Evolutionary conservation across 257 asterid genomes (phyloP), one percentile per base, ranked within the genome.

Genomic region (Solanum chilense): DNA sequence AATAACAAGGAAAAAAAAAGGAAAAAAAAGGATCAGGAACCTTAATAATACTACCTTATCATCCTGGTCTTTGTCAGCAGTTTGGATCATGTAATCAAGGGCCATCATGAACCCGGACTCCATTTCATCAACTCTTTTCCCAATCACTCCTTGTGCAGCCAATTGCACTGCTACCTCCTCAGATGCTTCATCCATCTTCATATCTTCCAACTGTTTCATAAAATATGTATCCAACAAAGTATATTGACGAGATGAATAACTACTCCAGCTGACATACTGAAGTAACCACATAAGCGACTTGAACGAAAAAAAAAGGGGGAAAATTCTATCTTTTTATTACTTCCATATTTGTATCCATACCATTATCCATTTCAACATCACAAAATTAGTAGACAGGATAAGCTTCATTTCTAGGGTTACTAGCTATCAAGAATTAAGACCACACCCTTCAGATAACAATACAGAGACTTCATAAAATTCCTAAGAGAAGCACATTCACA

Each of bases 81-180:
- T 94, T 84, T 94, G 95, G 88, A 97, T 97, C 99, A 95, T 97
- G 92, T 94, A 97, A 93, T 97, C 98, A 86, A 94, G 98, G 85
- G 98, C 98, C 98, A 95, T 93, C 94, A 96, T 94, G 89, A 96
- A 95, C 29, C 99, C 97, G 3, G 98, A 85, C 90, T 96, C 99
- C 99, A 96, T 96, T 92, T 96, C 87, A 88, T 95, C 98, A 90
- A 95, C 99, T 94, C 99, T 93, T 94, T 95, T 95, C 89, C 99
- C 99, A 88, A 97, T 95, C 87, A 95, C 99, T 94, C 99, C 98
- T 78, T 97, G 98, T 58, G 98, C 99, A 88, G 96, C 97, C 91
- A 97, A 90, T 80, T 95, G 94, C 49, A 97, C 94, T 9, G 98
- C 98, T 80, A 95, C 95, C 86, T 95, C 96, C 92, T 95, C 98